Conservation (phyloP, 352 stramenopile species). For the Pythium insidiosum region DNA sequence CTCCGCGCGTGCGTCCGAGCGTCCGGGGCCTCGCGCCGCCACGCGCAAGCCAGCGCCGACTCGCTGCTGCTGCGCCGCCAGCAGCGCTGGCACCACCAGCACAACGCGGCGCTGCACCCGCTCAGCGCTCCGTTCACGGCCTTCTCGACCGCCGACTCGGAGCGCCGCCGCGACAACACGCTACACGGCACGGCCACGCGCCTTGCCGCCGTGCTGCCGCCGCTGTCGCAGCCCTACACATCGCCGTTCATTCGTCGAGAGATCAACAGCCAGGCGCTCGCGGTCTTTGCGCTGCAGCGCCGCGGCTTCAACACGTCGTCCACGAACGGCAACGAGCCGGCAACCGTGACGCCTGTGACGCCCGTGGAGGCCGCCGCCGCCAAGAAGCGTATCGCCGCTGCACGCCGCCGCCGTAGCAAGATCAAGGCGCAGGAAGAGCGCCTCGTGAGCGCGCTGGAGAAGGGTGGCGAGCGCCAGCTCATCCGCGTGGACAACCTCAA, state of each 20-base stretch:
- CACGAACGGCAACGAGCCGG: slow-evolving; percentile 19
- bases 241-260: slow-evolving; percentile 3
- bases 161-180: slow-evolving; percentile 12
- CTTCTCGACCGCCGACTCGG: slow-evolving; percentile 2
- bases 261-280: slow-evolving; percentile 16
- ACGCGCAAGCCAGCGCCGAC: neutral
- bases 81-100: slow-evolving; percentile 1
- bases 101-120: neutral
- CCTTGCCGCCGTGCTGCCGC: slow-evolving; percentile 6
- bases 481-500: slow-evolving; percentile 77
- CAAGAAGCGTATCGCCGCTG: slow-evolving; percentile 77
- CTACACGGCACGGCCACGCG: slow-evolving; percentile 6
- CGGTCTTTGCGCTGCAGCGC: slow-evolving; percentile 15
- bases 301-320: slow-evolving; percentile 39
- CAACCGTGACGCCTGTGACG: slow-evolving; percentile 15
- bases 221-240: neutral
- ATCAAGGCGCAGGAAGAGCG: slow-evolving; percentile 77
- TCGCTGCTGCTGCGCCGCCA: neutral
- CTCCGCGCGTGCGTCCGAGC: slow-evolving; percentile 16
- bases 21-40: too few relatives aligned
- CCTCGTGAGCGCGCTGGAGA: slow-evolving; percentile 70
- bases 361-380: slow-evolving; percentile 36
- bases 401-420: slow-evolving; percentile 61
- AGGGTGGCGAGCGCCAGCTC: slow-evolving; percentile 65
- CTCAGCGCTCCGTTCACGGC: slow-evolving; percentile 1